Conservation (phyloP, 2,329 filamentous ascomycete genomes). For the Pleoardoris graminearum region DNA sequence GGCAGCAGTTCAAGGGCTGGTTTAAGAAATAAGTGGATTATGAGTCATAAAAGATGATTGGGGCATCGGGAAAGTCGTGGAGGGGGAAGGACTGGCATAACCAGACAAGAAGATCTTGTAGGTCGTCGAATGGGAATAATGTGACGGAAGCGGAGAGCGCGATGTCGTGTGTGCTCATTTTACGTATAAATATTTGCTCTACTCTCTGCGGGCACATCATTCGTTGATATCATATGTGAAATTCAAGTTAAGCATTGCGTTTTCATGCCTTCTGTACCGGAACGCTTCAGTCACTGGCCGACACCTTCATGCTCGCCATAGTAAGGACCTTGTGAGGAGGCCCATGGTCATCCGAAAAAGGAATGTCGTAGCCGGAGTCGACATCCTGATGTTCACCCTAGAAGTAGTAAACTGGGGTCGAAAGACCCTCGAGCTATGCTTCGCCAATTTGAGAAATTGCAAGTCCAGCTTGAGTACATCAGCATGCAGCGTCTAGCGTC, state of each 20-base stretch:
- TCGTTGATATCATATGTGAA: no score
- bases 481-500: no score
- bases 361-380: no score
- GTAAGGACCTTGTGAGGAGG: not conserved
- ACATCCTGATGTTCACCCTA: no score
- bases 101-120: not conserved
- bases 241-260: no score
- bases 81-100: no score
- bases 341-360: not conserved
- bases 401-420: no score
- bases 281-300: constrained; percentile 2
- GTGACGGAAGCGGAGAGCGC: not conserved
- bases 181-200: not conserved
- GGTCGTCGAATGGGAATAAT: not conserved
- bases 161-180: not conserved
- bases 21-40: constrained; percentile 3
- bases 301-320: not conserved
- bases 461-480: no score
- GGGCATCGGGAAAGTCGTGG: not conserved
- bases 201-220: not conserved
- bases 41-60: not conserved
- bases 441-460: no score
- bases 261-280: no score
- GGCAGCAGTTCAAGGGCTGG: constrained; percentile 7
- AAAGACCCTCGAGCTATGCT: no score